Conservation (phyloP, 768 basidiomycete genomes). For the Butyriboletus loyo region DNA sequence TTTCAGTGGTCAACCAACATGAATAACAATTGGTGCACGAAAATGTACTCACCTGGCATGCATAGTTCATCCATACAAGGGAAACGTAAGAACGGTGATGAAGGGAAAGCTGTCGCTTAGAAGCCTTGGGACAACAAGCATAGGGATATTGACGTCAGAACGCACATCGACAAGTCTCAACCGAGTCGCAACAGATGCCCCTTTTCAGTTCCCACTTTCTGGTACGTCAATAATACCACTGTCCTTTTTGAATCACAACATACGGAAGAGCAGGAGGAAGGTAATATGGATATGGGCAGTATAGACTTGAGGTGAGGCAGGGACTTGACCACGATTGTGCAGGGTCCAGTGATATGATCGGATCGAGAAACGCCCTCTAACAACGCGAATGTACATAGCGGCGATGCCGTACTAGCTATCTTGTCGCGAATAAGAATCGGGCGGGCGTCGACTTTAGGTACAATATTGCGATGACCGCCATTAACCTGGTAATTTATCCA, state of each 20-base stretch:
- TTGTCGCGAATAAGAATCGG: not conserved
- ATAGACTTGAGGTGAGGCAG: conserved; percentile 3
- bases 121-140: not conserved
- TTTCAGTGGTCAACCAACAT: not conserved
- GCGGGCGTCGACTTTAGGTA: conserved; percentile 8
- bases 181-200: not conserved
- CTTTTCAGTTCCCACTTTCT: not conserved
- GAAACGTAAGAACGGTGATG: not conserved
- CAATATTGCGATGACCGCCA: not conserved
- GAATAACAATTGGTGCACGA: not conserved
- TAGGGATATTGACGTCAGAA: not conserved
- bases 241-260: not conserved
- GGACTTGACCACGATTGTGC: conserved; percentile 5
- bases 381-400: conserved; percentile 9
- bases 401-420: conserved; percentile 6
- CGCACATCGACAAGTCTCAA: not conserved
- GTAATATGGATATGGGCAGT: conserved; percentile 1
- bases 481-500: conserved; percentile 1
- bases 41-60: not conserved
- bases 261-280: not conserved
- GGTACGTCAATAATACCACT: conserved; percentile 5
- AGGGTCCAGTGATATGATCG: conserved; percentile 21
- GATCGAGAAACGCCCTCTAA: conserved; percentile 14
- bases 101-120: not conserved
- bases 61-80: not conserved